phyloP scores from a whole-genome alignment of 805 yeast genomes.

The Peterozyma toletana region DNA sequence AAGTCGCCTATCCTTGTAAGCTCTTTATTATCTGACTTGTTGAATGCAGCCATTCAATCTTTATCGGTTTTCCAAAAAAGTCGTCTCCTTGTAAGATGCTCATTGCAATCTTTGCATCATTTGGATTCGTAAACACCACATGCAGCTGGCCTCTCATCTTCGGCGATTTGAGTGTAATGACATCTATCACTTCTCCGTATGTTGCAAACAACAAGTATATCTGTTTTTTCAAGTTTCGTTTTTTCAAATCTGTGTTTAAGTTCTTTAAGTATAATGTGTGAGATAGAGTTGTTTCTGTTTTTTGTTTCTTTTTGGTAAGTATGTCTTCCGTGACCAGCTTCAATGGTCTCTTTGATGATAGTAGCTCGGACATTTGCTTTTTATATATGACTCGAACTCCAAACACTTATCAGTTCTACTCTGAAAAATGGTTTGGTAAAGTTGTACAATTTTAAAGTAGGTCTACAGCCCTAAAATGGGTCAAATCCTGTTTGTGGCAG shows the following conservation, averaged over 20 bases:
- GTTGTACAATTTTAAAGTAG: no score
- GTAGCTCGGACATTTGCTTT: no score
- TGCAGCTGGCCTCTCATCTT: constrained; percentile 64
- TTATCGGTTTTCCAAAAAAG: constrained; percentile 47
- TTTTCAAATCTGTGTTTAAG: constrained; percentile 48
- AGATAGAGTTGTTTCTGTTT: constrained; percentile 1
- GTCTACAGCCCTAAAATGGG: no score
- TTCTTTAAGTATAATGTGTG: constrained; percentile 54
- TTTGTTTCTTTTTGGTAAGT: constrained; percentile 5
- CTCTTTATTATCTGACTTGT: constrained; percentile 20
- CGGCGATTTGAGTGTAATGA: constrained; percentile 20
- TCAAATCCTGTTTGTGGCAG: no score
- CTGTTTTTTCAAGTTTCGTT: constrained; percentile 37
- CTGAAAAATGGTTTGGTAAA: no score
- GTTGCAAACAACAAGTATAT: constrained; percentile 53
- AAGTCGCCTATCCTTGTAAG: background rate
- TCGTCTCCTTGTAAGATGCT: constrained; percentile 35
- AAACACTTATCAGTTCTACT: no score
- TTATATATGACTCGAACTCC: no score
- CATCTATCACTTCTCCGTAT: constrained; percentile 57
- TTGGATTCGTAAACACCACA: constrained; percentile 39
- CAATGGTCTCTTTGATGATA: no score
- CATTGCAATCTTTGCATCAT: constrained; percentile 45
- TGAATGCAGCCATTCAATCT: constrained; percentile 33
- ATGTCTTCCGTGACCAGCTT: background rate